phyloP scores from a whole-genome alignment of 441 rosid species.

The Dalechampia spathulata region DNA sequence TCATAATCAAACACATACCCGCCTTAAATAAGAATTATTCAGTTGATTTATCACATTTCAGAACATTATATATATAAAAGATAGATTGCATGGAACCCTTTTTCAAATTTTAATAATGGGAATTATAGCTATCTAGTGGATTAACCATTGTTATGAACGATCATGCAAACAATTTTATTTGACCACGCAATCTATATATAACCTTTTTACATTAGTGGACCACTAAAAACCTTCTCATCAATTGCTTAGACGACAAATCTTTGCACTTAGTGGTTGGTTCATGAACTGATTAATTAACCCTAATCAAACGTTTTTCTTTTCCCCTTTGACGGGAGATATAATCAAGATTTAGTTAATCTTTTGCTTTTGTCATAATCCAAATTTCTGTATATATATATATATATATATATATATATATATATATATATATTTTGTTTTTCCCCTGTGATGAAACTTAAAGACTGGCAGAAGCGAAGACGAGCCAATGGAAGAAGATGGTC shows the following conservation, averaged over 20 bases:
- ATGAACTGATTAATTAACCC: neutral
- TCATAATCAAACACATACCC: no score
- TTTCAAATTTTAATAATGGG: no score
- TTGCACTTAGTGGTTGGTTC: neutral
- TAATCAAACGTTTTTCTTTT: neutral
- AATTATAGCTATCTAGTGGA: neutral
- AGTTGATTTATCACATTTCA: no score
- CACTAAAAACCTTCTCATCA: conserved; percentile 6
- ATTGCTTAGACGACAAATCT: neutral
- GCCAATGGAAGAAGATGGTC: conserved; percentile 24
- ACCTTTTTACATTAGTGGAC: conserved; percentile 2
- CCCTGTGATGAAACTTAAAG: neutral
- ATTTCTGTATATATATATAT: no score
- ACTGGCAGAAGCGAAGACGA: neutral
- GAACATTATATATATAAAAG: no score
- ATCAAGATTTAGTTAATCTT: no score
- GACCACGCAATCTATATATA: neutral
- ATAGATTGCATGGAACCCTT: no score
- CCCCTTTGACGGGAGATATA: no score
- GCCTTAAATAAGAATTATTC: no score
- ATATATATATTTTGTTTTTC: no score
- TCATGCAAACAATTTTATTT: conserved; percentile 3
- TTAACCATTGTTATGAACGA: conserved; percentile 3
- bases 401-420: no score
- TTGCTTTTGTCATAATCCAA: no score